Conservation (phyloP, 129 eudicot species). For the Kitagawia praeruptora region DNA sequence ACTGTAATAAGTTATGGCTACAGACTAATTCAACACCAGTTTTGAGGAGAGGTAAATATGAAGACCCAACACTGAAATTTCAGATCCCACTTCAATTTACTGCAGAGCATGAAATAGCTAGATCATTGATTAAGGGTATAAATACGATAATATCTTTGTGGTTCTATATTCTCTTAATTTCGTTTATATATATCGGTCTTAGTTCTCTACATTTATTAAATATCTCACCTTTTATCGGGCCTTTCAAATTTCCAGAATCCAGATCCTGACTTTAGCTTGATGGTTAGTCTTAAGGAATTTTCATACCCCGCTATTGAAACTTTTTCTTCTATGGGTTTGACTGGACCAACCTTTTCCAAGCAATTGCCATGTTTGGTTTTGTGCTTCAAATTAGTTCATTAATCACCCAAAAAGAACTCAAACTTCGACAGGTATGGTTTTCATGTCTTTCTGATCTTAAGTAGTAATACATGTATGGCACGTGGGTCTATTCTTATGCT, state of each 20-base stretch:
- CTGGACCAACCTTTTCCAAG: constrained; percentile 74
- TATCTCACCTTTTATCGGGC: neutral
- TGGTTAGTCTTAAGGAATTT: constrained; percentile 66
- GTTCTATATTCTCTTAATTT: neutral
- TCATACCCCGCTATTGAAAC: constrained; percentile 65
- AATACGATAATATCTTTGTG: neutral
- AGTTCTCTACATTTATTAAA: constrained; percentile 8
- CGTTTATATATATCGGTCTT: neutral
- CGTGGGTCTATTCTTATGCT: neutral
- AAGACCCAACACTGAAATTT: constrained; percentile 72
- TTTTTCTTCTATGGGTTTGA: constrained; percentile 47
- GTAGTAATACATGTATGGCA: constrained; percentile 4
- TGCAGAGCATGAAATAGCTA: constrained; percentile 93
- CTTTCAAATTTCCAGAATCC: constrained; percentile 12
- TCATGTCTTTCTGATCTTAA: constrained; percentile 1
- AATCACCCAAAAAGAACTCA: constrained; percentile 83
- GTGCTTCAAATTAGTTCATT: constrained; percentile 68
- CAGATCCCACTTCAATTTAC: constrained; percentile 94
- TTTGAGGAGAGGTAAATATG: constrained; percentile 44
- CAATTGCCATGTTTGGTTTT: constrained; percentile 84
- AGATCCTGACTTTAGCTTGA: constrained; percentile 76
- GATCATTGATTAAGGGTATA: constrained; percentile 71
- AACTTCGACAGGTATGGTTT: constrained; percentile 78
- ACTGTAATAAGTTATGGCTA: constrained; percentile 81
- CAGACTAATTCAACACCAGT: constrained; percentile 81